Percentiles rank a stretch among this genome's conserved stretches.
phyloP scores from a whole-genome alignment of 805 yeast species.

The Metschnikowia vanudenii region DNA sequence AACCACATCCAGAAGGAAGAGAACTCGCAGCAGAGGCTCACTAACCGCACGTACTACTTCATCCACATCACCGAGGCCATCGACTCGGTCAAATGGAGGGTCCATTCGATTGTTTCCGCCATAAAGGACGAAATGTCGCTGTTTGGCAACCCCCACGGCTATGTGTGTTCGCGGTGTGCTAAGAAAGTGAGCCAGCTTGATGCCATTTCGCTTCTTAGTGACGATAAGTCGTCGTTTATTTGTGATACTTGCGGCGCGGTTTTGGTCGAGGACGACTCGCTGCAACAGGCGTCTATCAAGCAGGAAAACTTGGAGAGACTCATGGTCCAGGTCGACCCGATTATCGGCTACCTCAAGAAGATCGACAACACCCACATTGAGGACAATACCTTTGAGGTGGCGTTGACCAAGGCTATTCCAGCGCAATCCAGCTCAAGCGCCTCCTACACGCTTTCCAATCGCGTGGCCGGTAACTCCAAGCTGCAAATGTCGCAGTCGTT shows the following conservation, averaged over 20 bases:
- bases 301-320: slow-evolving; percentile 79
- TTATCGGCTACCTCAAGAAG: slow-evolving; percentile 72
- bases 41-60: slow-evolving; percentile 77
- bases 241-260: slow-evolving; percentile 82
- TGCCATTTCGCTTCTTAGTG: slow-evolving; percentile 77
- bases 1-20: slow-evolving; percentile 69
- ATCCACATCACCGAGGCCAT: slow-evolving; percentile 91
- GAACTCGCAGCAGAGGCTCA: slow-evolving; percentile 58
- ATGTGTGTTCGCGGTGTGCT: slow-evolving; percentile 82
- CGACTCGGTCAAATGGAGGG: slow-evolving; percentile 95
- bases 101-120: slow-evolving; percentile 76
- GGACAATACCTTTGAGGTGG: slow-evolving; percentile 44
- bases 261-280: slow-evolving; percentile 83
- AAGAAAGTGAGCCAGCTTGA: slow-evolving; percentile 82
- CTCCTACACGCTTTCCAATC: slow-evolving; percentile 61
- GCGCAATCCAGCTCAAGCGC: slow-evolving; percentile 71
- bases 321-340: slow-evolving; percentile 88
- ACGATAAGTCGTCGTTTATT: slow-evolving; percentile 74
- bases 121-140: slow-evolving; percentile 81
- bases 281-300: slow-evolving; percentile 73
- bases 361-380: slow-evolving; percentile 42
- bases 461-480: slow-evolving; percentile 33
- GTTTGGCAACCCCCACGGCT: slow-evolving; percentile 90
- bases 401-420: slow-evolving; percentile 80
- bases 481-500: slow-evolving; percentile 32